Evolutionary conservation across 768 basidiomycete species (phyloP).

Genomic region (Nidula microcarpa): DNA sequence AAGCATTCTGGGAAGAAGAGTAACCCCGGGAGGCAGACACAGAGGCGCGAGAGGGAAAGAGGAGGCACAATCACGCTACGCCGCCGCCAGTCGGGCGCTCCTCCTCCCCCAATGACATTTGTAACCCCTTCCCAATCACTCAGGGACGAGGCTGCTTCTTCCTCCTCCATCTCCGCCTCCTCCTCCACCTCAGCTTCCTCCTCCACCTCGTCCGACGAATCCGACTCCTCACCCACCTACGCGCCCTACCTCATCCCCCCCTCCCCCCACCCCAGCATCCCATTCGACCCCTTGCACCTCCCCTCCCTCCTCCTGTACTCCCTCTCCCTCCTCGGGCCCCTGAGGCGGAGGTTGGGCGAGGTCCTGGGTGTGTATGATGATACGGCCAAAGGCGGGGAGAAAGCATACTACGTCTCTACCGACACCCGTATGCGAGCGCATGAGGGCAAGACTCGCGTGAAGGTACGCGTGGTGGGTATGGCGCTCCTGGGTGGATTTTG

Average conservation of each 20-base stretch:
- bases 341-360: constrained; percentile 21
- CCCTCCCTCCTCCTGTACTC: constrained; percentile 62
- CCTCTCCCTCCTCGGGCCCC: constrained; percentile 54
- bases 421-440: constrained; percentile 10
- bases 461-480: constrained; percentile 7
- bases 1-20: too few relatives aligned
- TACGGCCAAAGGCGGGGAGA: not conserved
- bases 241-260: not conserved
- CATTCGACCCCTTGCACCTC: constrained; percentile 64
- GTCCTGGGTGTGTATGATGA: constrained; percentile 12
- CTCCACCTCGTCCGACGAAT: constrained; percentile 1
- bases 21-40: too few relatives aligned
- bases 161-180: constrained; percentile 1
- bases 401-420: constrained; percentile 1
- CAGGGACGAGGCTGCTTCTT: not conserved
- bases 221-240: not conserved
- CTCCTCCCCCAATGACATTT: too few relatives aligned
- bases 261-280: constrained; percentile 2
- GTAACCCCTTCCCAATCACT: not conserved
- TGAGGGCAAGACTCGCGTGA: too few relatives aligned
- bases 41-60: too few relatives aligned
- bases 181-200: not conserved
- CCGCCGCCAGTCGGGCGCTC: not conserved
- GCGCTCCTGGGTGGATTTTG: constrained; percentile 35
- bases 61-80: constrained; percentile 18